These are phyloP conservation scores for Podospora pseudocomata DNA, from an alignment of 495 filamentous ascomycete genomes.

Conservation along the genomic window DNA sequence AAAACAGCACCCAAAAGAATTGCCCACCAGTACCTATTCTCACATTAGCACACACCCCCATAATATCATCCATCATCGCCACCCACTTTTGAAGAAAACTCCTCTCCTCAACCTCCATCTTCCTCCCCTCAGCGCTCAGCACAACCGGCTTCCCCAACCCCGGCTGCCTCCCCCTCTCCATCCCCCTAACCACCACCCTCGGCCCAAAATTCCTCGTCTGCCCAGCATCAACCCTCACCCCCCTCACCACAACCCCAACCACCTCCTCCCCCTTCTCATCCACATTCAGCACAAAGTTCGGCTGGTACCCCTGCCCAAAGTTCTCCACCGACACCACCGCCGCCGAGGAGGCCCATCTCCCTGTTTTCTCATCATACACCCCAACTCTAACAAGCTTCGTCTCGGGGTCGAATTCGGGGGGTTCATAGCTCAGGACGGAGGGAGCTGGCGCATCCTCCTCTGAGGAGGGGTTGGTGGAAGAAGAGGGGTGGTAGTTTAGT, in stretches of 20 bases:
- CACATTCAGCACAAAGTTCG: conserved; percentile 46
- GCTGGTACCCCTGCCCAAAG: conserved; percentile 53
- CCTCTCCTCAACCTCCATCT: conserved; percentile 58
- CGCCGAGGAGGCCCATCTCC: conserved; percentile 46
- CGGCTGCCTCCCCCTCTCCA: conserved; percentile 49
- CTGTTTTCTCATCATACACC: conserved; percentile 40
- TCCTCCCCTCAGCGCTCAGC: conserved; percentile 57
- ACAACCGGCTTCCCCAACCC: conserved; percentile 64
- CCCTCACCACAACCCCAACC: conserved; percentile 39
- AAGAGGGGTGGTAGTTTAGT: conserved; percentile 36
- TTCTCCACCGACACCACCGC: conserved; percentile 45
- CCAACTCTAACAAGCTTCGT: conserved; percentile 48
- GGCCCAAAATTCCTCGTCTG: conserved; percentile 55
- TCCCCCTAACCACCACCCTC: conserved; percentile 48
- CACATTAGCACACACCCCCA: not conserved
- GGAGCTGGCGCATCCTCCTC: conserved; percentile 18
- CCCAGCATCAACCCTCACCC: conserved; percentile 51
- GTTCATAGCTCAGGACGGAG: conserved; percentile 44
- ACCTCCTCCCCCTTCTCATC: conserved; percentile 37
- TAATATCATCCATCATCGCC: not conserved
- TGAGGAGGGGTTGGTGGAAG: not conserved
- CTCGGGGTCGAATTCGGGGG: conserved; percentile 40
- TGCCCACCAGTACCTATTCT: conserved; percentile 54
- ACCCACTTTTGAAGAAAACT: conserved; percentile 67
- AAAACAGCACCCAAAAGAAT: conserved; percentile 40